These are phyloP conservation scores for Dictyostelium citrinum DNA, from an alignment of 78 protist species.

Conservation along the genomic window DNA sequence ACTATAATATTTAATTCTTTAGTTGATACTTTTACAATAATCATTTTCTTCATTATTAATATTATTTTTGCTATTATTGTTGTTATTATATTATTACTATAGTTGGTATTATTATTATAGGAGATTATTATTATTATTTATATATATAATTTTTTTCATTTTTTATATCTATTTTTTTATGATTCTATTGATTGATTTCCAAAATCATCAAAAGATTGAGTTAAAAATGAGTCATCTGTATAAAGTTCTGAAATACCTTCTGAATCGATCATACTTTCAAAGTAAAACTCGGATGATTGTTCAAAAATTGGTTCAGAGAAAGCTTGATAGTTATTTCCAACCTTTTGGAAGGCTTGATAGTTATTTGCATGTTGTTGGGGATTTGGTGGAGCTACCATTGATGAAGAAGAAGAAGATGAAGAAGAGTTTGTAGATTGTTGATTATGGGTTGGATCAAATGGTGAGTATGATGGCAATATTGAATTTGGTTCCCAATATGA, in stretches of 20 bases:
- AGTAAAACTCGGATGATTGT: background rate
- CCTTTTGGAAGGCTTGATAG: background rate
- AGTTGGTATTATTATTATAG: background rate
- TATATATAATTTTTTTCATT: background rate
- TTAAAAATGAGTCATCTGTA: constrained; percentile 68
- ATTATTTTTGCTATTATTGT: background rate
- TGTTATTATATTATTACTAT: background rate
- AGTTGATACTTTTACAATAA: background rate
- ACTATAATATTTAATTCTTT: background rate
- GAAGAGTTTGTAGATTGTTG: background rate
- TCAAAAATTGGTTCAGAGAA: constrained; percentile 7
- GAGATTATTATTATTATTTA: background rate
- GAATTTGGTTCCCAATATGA: constrained; percentile 61
- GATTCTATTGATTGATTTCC: constrained; percentile 59
- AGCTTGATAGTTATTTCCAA: background rate
- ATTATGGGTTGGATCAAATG: background rate
- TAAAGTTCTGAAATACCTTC: constrained; percentile 69
- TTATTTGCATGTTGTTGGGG: background rate
- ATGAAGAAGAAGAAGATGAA: background rate
- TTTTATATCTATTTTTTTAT: background rate
- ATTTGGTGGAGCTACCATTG: background rate
- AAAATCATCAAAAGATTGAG: constrained; percentile 74
- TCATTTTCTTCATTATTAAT: too few relatives aligned
- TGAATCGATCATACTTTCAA: constrained; percentile 22
- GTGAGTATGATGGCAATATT: constrained; percentile 26